Evolutionary conservation across 164 flowering plant species (phyloP), one percentile per base, ranked within the genome.

Genomic region (Amborella trichopoda): DNA sequence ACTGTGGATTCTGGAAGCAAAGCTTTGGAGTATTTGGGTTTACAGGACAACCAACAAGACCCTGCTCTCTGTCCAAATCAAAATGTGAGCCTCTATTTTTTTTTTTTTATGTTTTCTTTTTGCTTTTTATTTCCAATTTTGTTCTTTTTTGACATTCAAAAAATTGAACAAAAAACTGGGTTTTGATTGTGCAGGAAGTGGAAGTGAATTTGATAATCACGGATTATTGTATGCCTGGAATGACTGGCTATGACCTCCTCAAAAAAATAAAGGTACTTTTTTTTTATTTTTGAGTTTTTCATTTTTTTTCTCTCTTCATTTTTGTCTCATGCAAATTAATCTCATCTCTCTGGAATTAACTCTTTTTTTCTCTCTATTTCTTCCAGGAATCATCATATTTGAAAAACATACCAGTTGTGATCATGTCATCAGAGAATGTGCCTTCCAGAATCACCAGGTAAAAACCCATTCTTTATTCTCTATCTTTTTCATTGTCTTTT

Each of bases 391-490:
- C 86, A 23, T 68, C 71, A 3, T 71, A 76, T n/a, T n/a, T n/a
- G 73, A 79, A 72, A 63, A 73, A 79, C 23, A 58, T 79, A 12
- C 86, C 86, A 1, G 86, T 79, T 5, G 76, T 79, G 54, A 67
- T 79, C 46, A 76, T 79, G 86, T 79, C 86, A 26, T 79, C 81
- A 4, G 86, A 79, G 62, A 69, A 73, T 49, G 75, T 68, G 44
- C 86, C 81, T n/a, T 69, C 86, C 6, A 69, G 77, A 70, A 71
- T 79, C 44, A 66, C 42, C 68, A 78, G 67, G 83, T 74, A 63
- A 59, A 22, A 20, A 16, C 20, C 41, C 17, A 9, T n/a, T 38
- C 18, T 9, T 16, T 38, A 16, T 37, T 37, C 17, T 16, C 20
- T 38, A n/a, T n/a, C n/a, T n/a, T n/a, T n/a, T n/a, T n/a, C n/a